Evolutionary conservation across 805 yeast genomes (phyloP), one percentile per base, ranked within the genome.

Genomic region (Candida krabiensis): DNA sequence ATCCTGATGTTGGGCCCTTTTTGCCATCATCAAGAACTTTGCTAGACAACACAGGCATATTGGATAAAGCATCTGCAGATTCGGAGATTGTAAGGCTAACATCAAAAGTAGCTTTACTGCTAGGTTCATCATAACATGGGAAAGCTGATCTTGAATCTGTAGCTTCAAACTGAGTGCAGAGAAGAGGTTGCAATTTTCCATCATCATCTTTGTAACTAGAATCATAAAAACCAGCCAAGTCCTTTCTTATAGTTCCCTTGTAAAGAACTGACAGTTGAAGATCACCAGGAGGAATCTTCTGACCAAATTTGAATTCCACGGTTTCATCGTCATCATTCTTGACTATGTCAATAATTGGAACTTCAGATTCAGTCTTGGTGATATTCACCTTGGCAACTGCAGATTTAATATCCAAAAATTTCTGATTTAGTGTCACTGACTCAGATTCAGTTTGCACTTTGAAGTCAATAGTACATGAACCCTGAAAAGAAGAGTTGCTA

Each of bases 111-210:
- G 83, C 81, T 58, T 75, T 76, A 33, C 71, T 55, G 37, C 65
- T 68, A 2, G 82, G 82, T 52, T 77, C 81, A 52, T 77, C 82
- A 39, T 73, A 57, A 52, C 79, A 75, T 7, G 82, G 82, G 52
- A 77, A 76, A 5, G 80, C 77, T 38, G 77, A 66, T 50, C 82
- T 63, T 14, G 80, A 80, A 49, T 75, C 80, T 3, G 79, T 72
- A 17, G 81, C 76, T 56, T 77, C 82, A 40, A 77, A 75, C 49
- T 77, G 82, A 9, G 82, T 77, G 14, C 75, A 66, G 9, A 73
- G 60, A 66, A 75, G 69, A 32, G 52, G 48, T 39, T 69, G 65
- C 9, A 55, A 54, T 17, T 48, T 55, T 4, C 68, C 75, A 9
- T 63, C 46, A 6, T 41, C 38, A 38, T 69, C 70, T 18, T 50